These are phyloP conservation scores for Aspergillus brunneoviolaceus DNA, from an alignment of 2,329 filamentous ascomycete genomes.

Conservation along the genomic window DNA sequence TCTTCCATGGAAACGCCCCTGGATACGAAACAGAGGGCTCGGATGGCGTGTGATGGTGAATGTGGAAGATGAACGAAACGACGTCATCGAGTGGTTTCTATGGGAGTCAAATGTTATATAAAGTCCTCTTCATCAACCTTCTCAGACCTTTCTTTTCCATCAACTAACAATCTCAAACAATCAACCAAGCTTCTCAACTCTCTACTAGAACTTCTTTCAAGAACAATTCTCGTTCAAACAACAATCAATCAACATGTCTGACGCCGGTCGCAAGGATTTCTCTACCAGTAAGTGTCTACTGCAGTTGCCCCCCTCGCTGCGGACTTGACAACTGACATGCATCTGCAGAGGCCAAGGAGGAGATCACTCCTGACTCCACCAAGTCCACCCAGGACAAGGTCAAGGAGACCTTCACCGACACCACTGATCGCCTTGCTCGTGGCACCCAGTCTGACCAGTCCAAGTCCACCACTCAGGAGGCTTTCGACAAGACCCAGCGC, in stretches of 20 bases:
- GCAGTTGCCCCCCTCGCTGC: neutral
- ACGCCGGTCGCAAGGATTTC: slow-evolving; percentile 62
- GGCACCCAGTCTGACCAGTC: slow-evolving; percentile 52
- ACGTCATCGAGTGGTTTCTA: slow-evolving; percentile 21
- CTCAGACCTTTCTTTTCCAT: neutral
- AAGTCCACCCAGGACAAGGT: slow-evolving; percentile 63
- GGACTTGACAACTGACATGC: slow-evolving; percentile 23
- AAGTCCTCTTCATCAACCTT: slow-evolving; percentile 10
- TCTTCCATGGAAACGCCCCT: slow-evolving; percentile 1
- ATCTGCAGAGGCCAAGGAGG: slow-evolving; percentile 53
- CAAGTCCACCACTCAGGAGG: slow-evolving; percentile 57
- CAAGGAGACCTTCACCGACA: slow-evolving; percentile 57
- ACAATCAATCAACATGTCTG: slow-evolving; percentile 55
- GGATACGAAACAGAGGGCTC: neutral
- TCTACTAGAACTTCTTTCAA: slow-evolving; percentile 3
- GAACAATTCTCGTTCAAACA: slow-evolving; percentile 1
- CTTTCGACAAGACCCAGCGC: slow-evolving; percentile 52
- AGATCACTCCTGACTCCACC: slow-evolving; percentile 57
- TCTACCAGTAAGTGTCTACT: slow-evolving; percentile 43
- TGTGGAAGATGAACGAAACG: neutral
- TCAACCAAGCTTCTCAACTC: slow-evolving; percentile 1
- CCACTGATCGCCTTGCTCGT: slow-evolving; percentile 55
- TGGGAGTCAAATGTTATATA: slow-evolving; percentile 21
- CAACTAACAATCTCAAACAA: slow-evolving; percentile 12
- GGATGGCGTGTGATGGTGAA: neutral